phyloP scores from a whole-genome alignment of 768 basidiomycete genomes.

The Phylloporus sp. region DNA sequence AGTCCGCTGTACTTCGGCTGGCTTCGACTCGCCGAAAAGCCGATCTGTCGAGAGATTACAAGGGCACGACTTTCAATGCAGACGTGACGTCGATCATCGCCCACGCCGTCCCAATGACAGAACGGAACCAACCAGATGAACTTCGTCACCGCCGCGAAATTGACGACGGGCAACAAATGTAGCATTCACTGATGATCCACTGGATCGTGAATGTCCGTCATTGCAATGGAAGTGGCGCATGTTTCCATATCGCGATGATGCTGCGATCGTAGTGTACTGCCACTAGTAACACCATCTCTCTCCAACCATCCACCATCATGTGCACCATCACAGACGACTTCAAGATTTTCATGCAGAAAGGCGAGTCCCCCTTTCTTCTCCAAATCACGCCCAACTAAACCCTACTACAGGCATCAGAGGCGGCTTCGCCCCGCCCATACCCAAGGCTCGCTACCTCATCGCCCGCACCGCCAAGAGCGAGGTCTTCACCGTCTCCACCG shows the following conservation, averaged over 20 bases:
- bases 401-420: constrained; percentile 54
- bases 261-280: constrained; percentile 2
- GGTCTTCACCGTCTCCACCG: constrained; percentile 42
- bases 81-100: no score
- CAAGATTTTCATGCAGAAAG: constrained; percentile 45
- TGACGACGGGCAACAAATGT: no score
- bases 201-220: no score
- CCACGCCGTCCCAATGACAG: no score
- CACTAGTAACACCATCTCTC: background rate
- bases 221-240: no score
- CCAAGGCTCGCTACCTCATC: constrained; percentile 50
- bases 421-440: constrained; percentile 68
- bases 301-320: constrained; percentile 12
- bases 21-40: no score
- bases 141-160: no score
- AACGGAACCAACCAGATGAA: no score
- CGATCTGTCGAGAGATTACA: no score
- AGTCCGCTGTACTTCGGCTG: no score
- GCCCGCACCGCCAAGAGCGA: constrained; percentile 34
- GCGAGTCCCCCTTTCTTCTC: constrained; percentile 27
- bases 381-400: background rate
- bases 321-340: constrained; percentile 11
- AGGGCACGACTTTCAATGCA: no score
- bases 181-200: no score
- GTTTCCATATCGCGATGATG: background rate